Percentiles rank a stretch among this genome's conserved stretches.
Conservation (phyloP, 371 early-diverging fungal genomes). For the Haplosporangium sp. region DNA sequence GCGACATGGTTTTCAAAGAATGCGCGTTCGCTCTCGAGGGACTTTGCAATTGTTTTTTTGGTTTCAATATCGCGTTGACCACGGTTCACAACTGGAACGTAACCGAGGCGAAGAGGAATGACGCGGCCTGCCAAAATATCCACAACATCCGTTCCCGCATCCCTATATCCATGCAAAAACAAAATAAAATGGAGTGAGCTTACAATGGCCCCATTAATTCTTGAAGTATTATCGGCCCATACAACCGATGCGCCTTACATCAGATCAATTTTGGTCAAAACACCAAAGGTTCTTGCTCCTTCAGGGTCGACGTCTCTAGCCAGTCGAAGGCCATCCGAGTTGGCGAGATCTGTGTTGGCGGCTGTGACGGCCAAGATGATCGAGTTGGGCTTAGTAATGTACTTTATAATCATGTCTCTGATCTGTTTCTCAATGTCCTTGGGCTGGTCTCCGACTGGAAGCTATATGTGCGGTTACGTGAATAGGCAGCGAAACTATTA, state of each 20-base stretch:
- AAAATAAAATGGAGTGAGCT: background rate
- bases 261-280: conserved; percentile 99
- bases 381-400: conserved; percentile 94
- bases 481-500: conserved; percentile 31
- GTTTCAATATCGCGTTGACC: conserved; percentile 96
- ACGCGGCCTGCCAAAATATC: conserved; percentile 98
- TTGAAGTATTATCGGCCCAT: no score
- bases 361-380: conserved; percentile 98
- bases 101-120: conserved; percentile 90
- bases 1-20: conserved; percentile 96
- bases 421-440: conserved; percentile 98
- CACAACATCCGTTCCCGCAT: conserved; percentile 99
- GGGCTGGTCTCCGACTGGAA: conserved; percentile 98
- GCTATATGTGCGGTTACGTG: no score
- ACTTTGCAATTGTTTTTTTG: conserved; percentile 88
- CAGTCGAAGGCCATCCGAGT: conserved; percentile 97
- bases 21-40: conserved; percentile 88
- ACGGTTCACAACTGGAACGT: conserved; percentile 92
- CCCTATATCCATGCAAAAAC: conserved; percentile 57
- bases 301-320: conserved; percentile 99
- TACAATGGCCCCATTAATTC: no score
- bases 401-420: conserved; percentile 96
- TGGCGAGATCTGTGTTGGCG: conserved; percentile 98
- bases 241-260: no score
- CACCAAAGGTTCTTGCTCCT: conserved; percentile 98